These are phyloP conservation scores for Cercophora sp. DNA, from an alignment of 495 filamentous ascomycete species.

Conservation along the genomic window DNA sequence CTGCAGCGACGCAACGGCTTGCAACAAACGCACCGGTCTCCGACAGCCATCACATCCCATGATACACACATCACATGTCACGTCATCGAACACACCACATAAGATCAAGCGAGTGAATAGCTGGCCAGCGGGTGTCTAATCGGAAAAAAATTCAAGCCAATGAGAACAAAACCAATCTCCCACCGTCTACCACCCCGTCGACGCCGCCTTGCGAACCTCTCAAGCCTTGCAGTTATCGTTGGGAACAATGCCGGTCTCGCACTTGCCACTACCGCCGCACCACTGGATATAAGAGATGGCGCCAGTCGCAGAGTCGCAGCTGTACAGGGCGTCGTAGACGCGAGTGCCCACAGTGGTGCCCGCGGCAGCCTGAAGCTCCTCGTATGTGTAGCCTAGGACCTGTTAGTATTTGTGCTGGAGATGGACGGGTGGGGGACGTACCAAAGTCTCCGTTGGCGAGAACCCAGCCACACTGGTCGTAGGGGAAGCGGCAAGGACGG, in stretches of 20 bases:
- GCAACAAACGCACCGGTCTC: too few species aligned
- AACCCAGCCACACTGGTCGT: conserved; percentile 12
- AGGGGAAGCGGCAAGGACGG: conserved; percentile 9
- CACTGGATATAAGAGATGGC: conserved; percentile 1
- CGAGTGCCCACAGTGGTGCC: conserved; percentile 8
- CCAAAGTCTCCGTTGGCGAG: conserved; percentile 6
- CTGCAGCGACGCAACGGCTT: too few species aligned
- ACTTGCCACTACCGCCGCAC: conserved; percentile 8
- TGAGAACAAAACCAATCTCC: neutral
- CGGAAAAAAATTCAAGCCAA: neutral
- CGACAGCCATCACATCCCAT: too few species aligned
- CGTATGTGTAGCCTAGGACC: conserved; percentile 9
- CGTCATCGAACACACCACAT: too few species aligned
- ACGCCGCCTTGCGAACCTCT: neutral
- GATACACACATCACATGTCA: too few species aligned
- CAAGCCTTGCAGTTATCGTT: conserved; percentile 12
- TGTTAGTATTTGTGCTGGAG: neutral
- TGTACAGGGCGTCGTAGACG: conserved; percentile 14
- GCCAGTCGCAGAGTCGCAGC: conserved; percentile 8
- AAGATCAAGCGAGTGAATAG: neutral
- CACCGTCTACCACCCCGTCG: neutral
- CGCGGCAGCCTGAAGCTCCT: conserved; percentile 5
- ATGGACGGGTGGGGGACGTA: neutral
- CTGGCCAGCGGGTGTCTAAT: neutral
- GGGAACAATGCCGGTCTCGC: conserved; percentile 7